Evolutionary conservation across 192 early-diverging fungal species (phyloP).

Genomic region (Rhizophagus sp.): DNA sequence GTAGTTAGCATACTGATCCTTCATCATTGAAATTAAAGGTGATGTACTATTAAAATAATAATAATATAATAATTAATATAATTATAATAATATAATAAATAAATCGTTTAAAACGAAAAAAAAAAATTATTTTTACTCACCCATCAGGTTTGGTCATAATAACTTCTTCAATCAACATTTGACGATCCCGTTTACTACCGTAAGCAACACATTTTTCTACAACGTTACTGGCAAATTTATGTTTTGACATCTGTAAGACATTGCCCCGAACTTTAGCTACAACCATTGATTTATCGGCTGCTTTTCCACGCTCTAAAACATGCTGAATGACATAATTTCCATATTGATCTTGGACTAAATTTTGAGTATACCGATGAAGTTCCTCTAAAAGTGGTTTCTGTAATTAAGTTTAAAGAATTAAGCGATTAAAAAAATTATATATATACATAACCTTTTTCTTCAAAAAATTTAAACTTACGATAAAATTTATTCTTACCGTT

Average conservation of each 20-base stretch:
- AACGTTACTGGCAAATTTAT: constrained; percentile 99
- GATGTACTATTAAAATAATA: constrained; percentile 58
- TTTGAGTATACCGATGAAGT: constrained; percentile 88
- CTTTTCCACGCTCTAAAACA: constrained; percentile 91
- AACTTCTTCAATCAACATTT: constrained; percentile 92
- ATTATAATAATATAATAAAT: not conserved
- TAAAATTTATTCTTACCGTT: constrained; percentile 47
- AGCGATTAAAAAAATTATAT: not conserved
- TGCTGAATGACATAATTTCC: constrained; percentile 99
- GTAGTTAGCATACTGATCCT: constrained; percentile 99
- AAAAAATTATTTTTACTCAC: constrained; percentile 37
- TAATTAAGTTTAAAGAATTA: not conserved
- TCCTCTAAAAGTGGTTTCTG: constrained; percentile 88
- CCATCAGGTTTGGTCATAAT: constrained; percentile 82
- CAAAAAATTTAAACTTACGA: not conserved
- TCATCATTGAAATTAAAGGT: constrained; percentile 96
- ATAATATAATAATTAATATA: not conserved
- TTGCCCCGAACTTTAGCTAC: constrained; percentile 90
- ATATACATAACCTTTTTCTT: too few species aligned
- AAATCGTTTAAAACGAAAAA: constrained; percentile 4
- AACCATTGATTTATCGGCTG: constrained; percentile 83
- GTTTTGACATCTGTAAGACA: constrained; percentile 90
- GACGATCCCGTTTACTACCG: constrained; percentile 84
- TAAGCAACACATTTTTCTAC: constrained; percentile 98
- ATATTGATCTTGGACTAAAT: constrained; percentile 97